These are phyloP conservation scores for Aspergillus bombycis DNA, from an alignment of 2,329 filamentous ascomycete genomes.

Conservation along the genomic window DNA sequence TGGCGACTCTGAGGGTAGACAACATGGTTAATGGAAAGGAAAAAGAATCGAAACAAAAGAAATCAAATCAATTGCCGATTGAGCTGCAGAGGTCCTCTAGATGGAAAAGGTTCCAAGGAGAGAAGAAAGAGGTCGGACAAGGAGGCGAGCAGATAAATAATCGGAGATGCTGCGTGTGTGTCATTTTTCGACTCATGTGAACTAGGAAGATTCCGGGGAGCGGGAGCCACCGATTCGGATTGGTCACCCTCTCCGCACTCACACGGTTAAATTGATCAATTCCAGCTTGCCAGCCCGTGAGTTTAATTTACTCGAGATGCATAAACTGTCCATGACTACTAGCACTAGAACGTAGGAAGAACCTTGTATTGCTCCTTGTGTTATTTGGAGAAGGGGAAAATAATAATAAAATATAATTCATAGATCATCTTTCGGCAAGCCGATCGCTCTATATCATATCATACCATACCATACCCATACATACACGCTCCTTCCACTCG, in stretches of 20 bases:
- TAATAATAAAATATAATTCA: background rate
- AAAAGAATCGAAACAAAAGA: conserved; percentile 10
- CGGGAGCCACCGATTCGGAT: conserved; percentile 11
- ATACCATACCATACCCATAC: background rate
- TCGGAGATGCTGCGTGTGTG: conserved; percentile 23
- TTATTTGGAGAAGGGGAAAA: background rate
- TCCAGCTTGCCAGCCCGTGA: background rate
- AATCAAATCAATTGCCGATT: conserved; percentile 7
- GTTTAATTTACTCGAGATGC: background rate
- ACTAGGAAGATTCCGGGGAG: conserved; percentile 25
- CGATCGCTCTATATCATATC: background rate
- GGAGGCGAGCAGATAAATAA: conserved; percentile 8
- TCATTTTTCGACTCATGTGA: conserved; percentile 28
- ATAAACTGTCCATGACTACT: too few species aligned
- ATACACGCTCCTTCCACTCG: background rate
- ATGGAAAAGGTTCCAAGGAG: conserved; percentile 2
- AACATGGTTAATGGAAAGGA: conserved; percentile 41
- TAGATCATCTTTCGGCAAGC: background rate
- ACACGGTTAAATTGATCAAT: conserved; percentile 1
- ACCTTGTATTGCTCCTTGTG: too few species aligned
- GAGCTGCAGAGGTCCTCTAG: background rate
- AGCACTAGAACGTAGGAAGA: too few species aligned
- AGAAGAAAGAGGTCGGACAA: conserved; percentile 15
- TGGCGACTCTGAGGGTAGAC: conserved; percentile 50
- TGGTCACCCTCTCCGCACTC: conserved; percentile 18